Evolutionary conservation across 2,329 filamentous ascomycete species (phyloP).

Genomic region (Talaromyces sp.): DNA sequence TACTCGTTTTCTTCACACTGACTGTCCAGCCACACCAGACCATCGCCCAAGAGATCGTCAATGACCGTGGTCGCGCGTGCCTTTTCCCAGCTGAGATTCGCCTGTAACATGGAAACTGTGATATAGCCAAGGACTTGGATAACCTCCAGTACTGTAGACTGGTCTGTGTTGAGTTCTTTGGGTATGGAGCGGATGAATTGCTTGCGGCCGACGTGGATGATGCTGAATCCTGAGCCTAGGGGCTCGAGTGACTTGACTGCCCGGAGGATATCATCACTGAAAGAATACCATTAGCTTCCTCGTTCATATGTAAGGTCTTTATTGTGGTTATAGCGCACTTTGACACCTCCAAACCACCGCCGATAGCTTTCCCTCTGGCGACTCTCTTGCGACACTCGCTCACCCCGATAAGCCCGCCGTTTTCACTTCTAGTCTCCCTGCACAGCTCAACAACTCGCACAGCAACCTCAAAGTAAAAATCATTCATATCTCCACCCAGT

Average conservation of each 20-base stretch:
- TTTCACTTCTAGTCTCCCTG: slow-evolving; percentile 76
- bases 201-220: slow-evolving; percentile 76
- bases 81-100: slow-evolving; percentile 80
- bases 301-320: neutral
- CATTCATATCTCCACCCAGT: slow-evolving; percentile 84
- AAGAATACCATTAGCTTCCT: neutral
- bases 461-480: slow-evolving; percentile 97
- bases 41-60: slow-evolving; percentile 81
- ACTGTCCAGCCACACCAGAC: slow-evolving; percentile 89
- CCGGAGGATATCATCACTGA: slow-evolving; percentile 78
- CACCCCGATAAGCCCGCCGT: slow-evolving; percentile 85
- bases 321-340: slow-evolving; percentile 50
- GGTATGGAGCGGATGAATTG: slow-evolving; percentile 89
- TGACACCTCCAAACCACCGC: slow-evolving; percentile 69
- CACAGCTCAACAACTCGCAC: slow-evolving; percentile 95
- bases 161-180: slow-evolving; percentile 91
- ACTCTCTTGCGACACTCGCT: slow-evolving; percentile 74
- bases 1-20: slow-evolving; percentile 87
- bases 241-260: slow-evolving; percentile 84
- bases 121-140: slow-evolving; percentile 87
- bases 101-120: slow-evolving; percentile 78
- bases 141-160: slow-evolving; percentile 85
- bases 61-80: slow-evolving; percentile 83
- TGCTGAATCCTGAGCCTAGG: slow-evolving; percentile 79
- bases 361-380: slow-evolving; percentile 66